Conservation (phyloP, 2,329 filamentous ascomycete species). For the Aspergillus sp. region DNA sequence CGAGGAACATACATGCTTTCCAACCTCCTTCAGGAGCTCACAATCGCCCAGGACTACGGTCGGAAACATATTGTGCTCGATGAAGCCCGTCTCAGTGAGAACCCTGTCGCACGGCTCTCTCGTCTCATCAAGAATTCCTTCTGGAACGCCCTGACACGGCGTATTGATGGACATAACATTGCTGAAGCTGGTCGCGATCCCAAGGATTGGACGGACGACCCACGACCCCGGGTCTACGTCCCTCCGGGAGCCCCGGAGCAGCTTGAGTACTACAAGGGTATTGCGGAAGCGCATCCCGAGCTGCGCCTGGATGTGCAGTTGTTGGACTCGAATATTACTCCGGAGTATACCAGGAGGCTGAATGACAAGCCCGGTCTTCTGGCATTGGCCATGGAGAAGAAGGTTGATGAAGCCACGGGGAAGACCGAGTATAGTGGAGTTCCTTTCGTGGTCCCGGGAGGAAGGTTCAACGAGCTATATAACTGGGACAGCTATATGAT, state of each 20-base stretch:
- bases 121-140: conserved; percentile 87
- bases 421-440: conserved; percentile 73
- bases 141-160: conserved; percentile 86
- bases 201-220: conserved; percentile 93
- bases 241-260: conserved; percentile 83
- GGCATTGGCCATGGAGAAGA: conserved; percentile 84
- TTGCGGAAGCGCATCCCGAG: conserved; percentile 77
- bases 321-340: conserved; percentile 71
- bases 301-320: conserved; percentile 83
- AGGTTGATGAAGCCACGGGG: conserved; percentile 65
- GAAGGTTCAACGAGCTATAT: conserved; percentile 96
- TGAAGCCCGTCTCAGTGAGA: conserved; percentile 88
- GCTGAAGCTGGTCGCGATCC: conserved; percentile 84
- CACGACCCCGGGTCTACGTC: conserved; percentile 87
- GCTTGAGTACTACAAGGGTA: conserved; percentile 79
- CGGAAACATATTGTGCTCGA: conserved; percentile 88
- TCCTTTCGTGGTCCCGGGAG: conserved; percentile 96
- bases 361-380: conserved; percentile 86
- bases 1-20: conserved; percentile 97
- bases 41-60: conserved; percentile 85
- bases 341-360: conserved; percentile 77
- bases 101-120: conserved; percentile 84
- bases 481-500: conserved; percentile 99
- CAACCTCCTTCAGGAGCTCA: conserved; percentile 92
- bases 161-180: conserved; percentile 79